Evolutionary conservation across 495 filamentous ascomycete species (phyloP).

Genomic region (Chlorociboria aeruginascens): DNA sequence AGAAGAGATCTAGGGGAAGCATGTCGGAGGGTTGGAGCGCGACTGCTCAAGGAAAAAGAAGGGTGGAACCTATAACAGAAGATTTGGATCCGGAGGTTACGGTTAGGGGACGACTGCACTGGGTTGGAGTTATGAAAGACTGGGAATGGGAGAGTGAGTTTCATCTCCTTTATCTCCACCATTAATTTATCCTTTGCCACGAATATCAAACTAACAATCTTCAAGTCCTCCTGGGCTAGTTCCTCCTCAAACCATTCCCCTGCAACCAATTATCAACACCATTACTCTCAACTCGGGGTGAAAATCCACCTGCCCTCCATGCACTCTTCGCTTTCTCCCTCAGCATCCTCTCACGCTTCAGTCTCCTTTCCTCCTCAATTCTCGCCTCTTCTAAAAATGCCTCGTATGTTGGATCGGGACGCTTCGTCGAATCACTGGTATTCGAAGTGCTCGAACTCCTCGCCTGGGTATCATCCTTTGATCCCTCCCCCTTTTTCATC

Average conservation of each 20-base stretch:
- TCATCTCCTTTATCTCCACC: not conserved
- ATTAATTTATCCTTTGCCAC: slow-evolving; percentile 5
- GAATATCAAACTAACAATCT: not conserved
- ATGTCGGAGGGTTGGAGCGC: not conserved
- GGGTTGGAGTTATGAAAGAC: slow-evolving; percentile 71
- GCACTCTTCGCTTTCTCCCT: not conserved
- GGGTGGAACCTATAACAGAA: slow-evolving; percentile 21
- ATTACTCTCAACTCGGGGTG: not conserved
- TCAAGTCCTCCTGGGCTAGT: slow-evolving; percentile 5
- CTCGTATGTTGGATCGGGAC: not conserved
- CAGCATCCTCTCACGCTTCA: not conserved
- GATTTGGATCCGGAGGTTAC: slow-evolving; percentile 52
- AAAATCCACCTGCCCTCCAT: not conserved
- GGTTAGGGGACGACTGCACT: slow-evolving; percentile 57
- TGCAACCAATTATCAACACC: slow-evolving; percentile 3
- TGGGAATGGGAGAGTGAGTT: slow-evolving; percentile 66
- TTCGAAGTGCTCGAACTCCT: too few relatives aligned
- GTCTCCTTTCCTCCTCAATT: not conserved
- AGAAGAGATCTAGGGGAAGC: slow-evolving; percentile 8
- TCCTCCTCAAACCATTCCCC: slow-evolving; percentile 1
- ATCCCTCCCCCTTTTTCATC: too few relatives aligned
- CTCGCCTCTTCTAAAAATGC: slow-evolving; percentile 1
- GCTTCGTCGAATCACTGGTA: too few relatives aligned
- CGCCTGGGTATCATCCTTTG: too few relatives aligned
- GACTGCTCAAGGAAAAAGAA: slow-evolving; percentile 7